Base-by-base conservation (phyloP, 148 eudicot species). In the Vaccinium vitisidaea region DNA sequence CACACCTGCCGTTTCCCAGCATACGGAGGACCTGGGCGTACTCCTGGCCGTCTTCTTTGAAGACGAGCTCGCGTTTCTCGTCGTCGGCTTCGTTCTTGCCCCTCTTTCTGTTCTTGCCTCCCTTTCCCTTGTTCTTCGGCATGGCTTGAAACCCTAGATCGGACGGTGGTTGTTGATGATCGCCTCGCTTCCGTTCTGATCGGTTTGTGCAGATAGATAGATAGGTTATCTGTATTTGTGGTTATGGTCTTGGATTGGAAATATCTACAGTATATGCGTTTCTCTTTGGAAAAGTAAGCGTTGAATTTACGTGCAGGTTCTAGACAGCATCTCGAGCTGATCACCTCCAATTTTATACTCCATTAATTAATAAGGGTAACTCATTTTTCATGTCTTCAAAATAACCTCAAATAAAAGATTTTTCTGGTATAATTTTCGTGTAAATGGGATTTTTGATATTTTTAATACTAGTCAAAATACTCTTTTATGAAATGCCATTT, bases 61-160 rank as follows among this genome's bases (percentile, higher is more conserved):
- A 91, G 0, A 94, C 94, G 5, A 94, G 89, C 89, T 94, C 98
- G 61, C 95, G 84, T 85, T 93, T 94, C 87, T 93, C 98, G 52
- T 94, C 94, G 75, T 94, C 98, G 3, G 95, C 98, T 43, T 94
- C 98, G 87, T 94, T 94, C 94, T 94, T 94, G 0, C 98, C 95
- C 81, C 98, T 88, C 90, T 94, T 94, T 74, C 98, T 79, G 85
- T 93, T 94, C 92, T 94, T 94, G 1, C 98, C 98, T 92, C 98
- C 98, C 90, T 94, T 94, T 73, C 98, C 98, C 89, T 94, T 94
- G 89, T 94, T 93, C 93, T 94, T 94, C 94, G 98, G 98, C 98
- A 94, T 94, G 77, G 21, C 36, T 59, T 49, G 14, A 8, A 46
- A 75, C 79, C 79, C 79, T 75, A 75, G 79, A 75, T 75, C 54